Evolutionary conservation across 2,329 filamentous ascomycete species (phyloP).

Genomic region (Pestalotiopsis sp.): DNA sequence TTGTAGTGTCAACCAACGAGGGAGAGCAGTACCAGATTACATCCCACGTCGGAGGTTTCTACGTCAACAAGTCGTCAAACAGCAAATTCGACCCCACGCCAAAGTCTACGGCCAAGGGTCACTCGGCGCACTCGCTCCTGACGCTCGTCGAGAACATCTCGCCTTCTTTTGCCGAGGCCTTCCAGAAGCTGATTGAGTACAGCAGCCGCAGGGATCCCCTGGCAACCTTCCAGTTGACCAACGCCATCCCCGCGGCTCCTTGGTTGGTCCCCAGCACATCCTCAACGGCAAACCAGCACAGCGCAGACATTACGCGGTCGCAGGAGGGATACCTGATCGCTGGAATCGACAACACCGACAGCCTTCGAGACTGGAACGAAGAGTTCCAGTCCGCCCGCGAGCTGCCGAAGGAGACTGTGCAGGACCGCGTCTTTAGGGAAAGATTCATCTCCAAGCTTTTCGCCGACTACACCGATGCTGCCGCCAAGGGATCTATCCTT

Average conservation of each 20-base stretch:
- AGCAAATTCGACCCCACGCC: constrained; percentile 92
- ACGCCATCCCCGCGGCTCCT: constrained; percentile 86
- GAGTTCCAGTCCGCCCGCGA: constrained; percentile 97
- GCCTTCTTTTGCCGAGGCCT: constrained; percentile 76
- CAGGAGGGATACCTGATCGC: constrained; percentile 91
- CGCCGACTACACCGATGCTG: constrained; percentile 96
- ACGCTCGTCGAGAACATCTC: constrained; percentile 78
- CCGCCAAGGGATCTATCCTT: constrained; percentile 85
- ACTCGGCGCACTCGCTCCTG: constrained; percentile 82
- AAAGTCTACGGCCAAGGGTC: constrained; percentile 73
- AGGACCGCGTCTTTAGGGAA: constrained; percentile 95
- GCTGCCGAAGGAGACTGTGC: constrained; percentile 87
- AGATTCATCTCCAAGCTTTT: constrained; percentile 93
- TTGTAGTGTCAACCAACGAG: constrained; percentile 86
- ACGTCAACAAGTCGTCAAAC: constrained; percentile 94
- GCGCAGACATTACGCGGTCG: constrained; percentile 80
- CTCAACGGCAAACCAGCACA: constrained; percentile 67
- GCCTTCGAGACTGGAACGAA: constrained; percentile 96
- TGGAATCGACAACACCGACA: constrained; percentile 91
- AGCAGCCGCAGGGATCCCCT: constrained; percentile 86
- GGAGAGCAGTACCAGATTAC: constrained; percentile 95
- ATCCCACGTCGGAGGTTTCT: constrained; percentile 91
- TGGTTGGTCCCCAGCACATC: constrained; percentile 79
- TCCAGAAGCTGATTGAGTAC: constrained; percentile 77
- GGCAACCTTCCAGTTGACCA: constrained; percentile 92